phyloP scores from a whole-genome alignment of 352 stramenopile species.

The Phytophthora pini region DNA sequence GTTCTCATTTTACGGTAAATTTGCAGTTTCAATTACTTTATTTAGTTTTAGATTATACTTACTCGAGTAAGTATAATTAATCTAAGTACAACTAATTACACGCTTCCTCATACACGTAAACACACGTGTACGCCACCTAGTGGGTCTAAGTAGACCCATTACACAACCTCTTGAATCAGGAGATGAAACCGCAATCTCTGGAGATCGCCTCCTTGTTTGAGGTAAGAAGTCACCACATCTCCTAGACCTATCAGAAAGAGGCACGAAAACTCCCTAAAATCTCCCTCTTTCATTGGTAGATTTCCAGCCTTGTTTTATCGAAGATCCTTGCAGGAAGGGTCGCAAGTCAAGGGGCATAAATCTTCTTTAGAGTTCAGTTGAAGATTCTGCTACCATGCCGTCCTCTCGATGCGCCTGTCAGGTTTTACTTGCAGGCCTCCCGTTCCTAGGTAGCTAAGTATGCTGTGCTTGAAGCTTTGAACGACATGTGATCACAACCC shows the following conservation, averaged over 20 bases:
- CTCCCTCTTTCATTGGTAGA: background rate
- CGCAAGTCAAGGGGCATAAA: background rate
- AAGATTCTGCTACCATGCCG: background rate
- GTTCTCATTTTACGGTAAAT: too few species aligned
- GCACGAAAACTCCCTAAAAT: background rate
- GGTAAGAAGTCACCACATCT: background rate
- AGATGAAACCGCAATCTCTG: background rate
- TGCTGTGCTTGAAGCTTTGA: too few species aligned
- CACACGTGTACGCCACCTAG: too few species aligned
- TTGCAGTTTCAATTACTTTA: too few species aligned
- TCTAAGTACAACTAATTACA: too few species aligned
- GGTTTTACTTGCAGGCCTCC: too few species aligned
- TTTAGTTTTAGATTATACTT: too few species aligned
- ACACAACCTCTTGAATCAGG: background rate
- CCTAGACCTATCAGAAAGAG: background rate
- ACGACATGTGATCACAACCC: background rate
- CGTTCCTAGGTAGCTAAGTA: too few species aligned
- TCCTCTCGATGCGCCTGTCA: background rate
- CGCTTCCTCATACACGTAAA: too few species aligned
- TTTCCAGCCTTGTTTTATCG: background rate
- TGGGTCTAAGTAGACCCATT: too few species aligned
- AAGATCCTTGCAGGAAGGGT: background rate
- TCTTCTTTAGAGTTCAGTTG: background rate
- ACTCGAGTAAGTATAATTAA: too few species aligned
- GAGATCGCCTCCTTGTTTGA: background rate